phyloP scores from a whole-genome alignment of 495 filamentous ascomycete species.

The Lindgomyces ingoldianus region DNA sequence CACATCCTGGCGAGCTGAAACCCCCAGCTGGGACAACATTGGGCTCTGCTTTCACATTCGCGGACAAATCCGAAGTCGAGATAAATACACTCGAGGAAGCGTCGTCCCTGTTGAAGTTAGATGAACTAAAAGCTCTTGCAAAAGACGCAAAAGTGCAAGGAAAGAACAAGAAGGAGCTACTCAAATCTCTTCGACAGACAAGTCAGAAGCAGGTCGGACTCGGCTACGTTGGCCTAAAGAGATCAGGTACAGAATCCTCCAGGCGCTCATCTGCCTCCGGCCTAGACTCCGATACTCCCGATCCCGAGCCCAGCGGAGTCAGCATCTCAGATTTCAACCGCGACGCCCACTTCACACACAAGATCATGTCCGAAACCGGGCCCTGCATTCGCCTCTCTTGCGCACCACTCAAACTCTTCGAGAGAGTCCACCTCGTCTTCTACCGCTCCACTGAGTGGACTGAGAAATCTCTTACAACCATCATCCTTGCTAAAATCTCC shows the following conservation, averaged over 20 bases:
- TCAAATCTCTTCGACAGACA: conserved; percentile 66
- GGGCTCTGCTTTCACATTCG: conserved; percentile 66
- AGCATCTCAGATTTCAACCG: conserved; percentile 44
- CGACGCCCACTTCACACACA: conserved; percentile 65
- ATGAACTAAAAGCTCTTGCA: conserved; percentile 82
- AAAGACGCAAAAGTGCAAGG: conserved; percentile 86
- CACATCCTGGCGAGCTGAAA: conserved; percentile 52
- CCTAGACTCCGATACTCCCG: conserved; percentile 13
- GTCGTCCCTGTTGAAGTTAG: conserved; percentile 72
- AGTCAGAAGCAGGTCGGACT: conserved; percentile 75
- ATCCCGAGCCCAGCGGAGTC: conserved; percentile 37
- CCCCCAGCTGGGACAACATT: conserved; percentile 53
- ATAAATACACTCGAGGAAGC: conserved; percentile 86
- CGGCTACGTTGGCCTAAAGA: conserved; percentile 39
- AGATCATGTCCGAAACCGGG: conserved; percentile 79
- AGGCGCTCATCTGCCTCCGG: conserved; percentile 31
- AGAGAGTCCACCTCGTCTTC: conserved; percentile 92
- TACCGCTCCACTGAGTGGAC: conserved; percentile 97
- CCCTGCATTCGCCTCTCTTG: conserved; percentile 79
- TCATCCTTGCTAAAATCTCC: conserved; percentile 88
- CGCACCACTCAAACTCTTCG: conserved; percentile 78
- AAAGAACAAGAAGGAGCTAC: conserved; percentile 82
- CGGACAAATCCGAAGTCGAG: conserved; percentile 68
- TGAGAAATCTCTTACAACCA: conserved; percentile 91
- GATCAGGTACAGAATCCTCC: conserved; percentile 34